phyloP scores from a whole-genome alignment of 805 yeast species.

The Kuraishia piskuri region DNA sequence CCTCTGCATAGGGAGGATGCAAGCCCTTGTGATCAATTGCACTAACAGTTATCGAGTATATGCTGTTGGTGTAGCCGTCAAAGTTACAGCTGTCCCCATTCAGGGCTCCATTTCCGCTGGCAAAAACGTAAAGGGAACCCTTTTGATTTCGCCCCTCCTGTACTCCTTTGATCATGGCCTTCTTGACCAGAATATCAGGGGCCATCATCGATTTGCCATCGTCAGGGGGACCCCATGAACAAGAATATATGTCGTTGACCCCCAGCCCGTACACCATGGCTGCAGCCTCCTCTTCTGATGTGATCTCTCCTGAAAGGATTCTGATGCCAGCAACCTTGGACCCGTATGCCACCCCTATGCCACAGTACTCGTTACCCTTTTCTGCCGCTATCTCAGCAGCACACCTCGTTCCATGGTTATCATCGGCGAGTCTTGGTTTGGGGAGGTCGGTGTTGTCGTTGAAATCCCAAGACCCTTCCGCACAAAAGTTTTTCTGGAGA shows the following conservation, averaged over 20 bases:
- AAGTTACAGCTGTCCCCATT: conserved; percentile 87
- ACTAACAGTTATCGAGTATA: conserved; percentile 89
- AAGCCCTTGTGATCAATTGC: conserved; percentile 83
- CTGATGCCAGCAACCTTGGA: conserved; percentile 86
- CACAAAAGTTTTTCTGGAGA: conserved; percentile 56
- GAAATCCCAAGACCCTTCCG: conserved; percentile 89
- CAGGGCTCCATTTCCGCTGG: conserved; percentile 89
- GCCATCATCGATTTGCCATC: conserved; percentile 82
- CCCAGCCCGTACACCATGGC: conserved; percentile 76
- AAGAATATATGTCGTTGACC: conserved; percentile 86
- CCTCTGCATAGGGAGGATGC: conserved; percentile 87
- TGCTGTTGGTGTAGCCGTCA: conserved; percentile 95
- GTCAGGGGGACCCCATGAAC: conserved; percentile 98
- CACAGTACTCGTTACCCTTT: conserved; percentile 74
- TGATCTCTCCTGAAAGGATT: conserved; percentile 72
- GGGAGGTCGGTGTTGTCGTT: conserved; percentile 73
- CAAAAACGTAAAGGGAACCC: conserved; percentile 90
- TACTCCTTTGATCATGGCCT: conserved; percentile 80
- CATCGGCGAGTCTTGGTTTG: conserved; percentile 71
- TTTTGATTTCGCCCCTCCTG: conserved; percentile 71
- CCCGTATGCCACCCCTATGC: conserved; percentile 92
- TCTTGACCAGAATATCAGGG: conserved; percentile 70
- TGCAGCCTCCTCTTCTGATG: conserved; percentile 85
- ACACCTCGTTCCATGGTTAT: conserved; percentile 94
- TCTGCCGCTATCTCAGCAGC: conserved; percentile 96